Percentiles rank a stretch among this genome's conserved stretches.
Evolutionary conservation across 768 basidiomycete species (phyloP).

Genomic region (Chalciporus piperatus): DNA sequence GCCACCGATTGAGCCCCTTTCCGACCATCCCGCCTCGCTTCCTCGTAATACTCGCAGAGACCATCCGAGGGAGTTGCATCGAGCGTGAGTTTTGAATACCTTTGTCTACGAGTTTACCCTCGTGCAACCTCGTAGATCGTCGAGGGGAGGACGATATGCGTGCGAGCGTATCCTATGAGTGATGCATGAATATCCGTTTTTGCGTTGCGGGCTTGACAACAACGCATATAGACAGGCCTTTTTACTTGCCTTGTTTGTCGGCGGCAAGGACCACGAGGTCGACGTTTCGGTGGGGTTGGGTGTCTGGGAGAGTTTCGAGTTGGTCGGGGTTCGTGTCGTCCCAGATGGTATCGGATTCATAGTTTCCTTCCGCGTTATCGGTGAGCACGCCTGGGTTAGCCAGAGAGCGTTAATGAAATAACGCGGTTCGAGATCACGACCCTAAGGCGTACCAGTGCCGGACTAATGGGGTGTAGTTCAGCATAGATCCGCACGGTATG

Average conservation of each 20-base stretch:
- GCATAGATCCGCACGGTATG: too few relatives aligned
- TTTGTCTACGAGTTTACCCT: conserved; percentile 45
- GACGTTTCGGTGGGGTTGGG: conserved; percentile 48
- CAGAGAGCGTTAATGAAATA: not conserved
- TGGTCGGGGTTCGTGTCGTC: conserved; percentile 47
- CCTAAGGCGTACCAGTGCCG: conserved; percentile 40
- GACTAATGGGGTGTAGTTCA: conserved; percentile 35
- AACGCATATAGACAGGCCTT: not conserved
- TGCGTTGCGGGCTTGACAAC: too few relatives aligned
- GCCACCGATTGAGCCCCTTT: conserved; percentile 59
- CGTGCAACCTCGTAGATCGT: conserved; percentile 61
- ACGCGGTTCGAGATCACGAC: too few relatives aligned
- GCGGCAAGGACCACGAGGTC: conserved; percentile 47
- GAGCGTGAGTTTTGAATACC: conserved; percentile 48
- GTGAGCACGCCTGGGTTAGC: conserved; percentile 35
- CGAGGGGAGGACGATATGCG: conserved; percentile 48
- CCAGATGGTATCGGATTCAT: conserved; percentile 39
- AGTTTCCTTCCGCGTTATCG: conserved; percentile 45
- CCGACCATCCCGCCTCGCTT: conserved; percentile 60
- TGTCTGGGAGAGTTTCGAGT: conserved; percentile 44
- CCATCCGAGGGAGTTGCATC: conserved; percentile 50
- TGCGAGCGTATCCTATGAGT: conserved; percentile 14
- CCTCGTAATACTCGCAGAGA: conserved; percentile 44
- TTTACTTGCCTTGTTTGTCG: conserved; percentile 50
- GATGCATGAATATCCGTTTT: too few relatives aligned